phyloP scores from a whole-genome alignment of 192 early-diverging fungal genomes.

The Dissophora ornata region DNA sequence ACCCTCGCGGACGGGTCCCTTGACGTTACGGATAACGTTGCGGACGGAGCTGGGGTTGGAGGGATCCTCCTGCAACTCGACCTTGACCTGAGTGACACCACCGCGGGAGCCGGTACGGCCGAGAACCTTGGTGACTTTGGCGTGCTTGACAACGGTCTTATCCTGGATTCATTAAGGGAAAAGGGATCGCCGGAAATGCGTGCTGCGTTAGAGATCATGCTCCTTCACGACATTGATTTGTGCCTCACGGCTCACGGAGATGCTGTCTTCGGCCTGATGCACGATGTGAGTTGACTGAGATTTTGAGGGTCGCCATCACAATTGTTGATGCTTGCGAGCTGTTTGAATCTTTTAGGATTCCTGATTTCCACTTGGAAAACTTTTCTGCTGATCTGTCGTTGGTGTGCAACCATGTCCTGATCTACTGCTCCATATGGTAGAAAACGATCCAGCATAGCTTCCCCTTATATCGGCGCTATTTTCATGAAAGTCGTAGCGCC shows the following conservation, averaged over 20 bases:
- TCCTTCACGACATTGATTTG: neutral
- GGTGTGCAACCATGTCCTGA: too few species aligned
- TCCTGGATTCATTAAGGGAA: conserved; percentile 33
- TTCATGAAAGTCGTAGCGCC: too few species aligned
- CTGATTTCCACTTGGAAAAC: too few species aligned
- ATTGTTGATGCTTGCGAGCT: too few species aligned
- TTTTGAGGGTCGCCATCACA: too few species aligned
- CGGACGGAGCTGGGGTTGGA: conserved; percentile 69
- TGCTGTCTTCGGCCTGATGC: neutral
- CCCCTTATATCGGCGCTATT: too few species aligned
- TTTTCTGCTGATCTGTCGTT: too few species aligned
- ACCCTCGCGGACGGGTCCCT: conserved; percentile 96
- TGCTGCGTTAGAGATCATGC: neutral
- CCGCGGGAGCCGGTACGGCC: conserved; percentile 99
- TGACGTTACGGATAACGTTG: conserved; percentile 99
- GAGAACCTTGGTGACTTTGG: conserved; percentile 95
- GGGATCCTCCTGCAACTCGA: conserved; percentile 98
- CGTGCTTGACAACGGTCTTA: conserved; percentile 86
- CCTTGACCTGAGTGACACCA: conserved; percentile 99
- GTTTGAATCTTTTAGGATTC: too few species aligned
- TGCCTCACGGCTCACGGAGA: too few species aligned
- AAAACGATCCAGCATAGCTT: conserved; percentile 27
- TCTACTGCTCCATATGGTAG: neutral
- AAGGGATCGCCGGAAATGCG: too few species aligned
- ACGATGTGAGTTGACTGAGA: too few species aligned